Conservation (phyloP, 441 rosid genomes). For the Hura crepitans region DNA sequence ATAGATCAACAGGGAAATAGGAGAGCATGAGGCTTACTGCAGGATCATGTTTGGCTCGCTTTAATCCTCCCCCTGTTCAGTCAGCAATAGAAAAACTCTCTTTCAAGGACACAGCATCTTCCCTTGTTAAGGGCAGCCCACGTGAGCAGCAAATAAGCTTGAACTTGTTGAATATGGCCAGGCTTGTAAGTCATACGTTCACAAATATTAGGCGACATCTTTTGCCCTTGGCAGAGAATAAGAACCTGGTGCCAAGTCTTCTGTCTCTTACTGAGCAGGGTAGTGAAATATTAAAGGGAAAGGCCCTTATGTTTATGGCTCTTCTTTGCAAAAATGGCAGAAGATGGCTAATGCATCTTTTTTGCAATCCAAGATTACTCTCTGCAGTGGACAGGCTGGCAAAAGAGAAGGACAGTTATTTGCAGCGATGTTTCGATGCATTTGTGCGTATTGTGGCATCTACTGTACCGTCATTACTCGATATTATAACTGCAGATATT, state of each 20-base stretch:
- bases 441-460: slow-evolving; percentile 63
- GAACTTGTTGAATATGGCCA: slow-evolving; percentile 77
- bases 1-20: slow-evolving; percentile 80
- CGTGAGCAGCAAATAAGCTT: slow-evolving; percentile 92
- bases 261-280: slow-evolving; percentile 85
- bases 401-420: slow-evolving; percentile 78
- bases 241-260: slow-evolving; percentile 64
- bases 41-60: slow-evolving; percentile 93
- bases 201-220: slow-evolving; percentile 76
- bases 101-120: slow-evolving; percentile 70
- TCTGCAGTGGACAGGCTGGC: slow-evolving; percentile 79
- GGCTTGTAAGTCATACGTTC: slow-evolving; percentile 73
- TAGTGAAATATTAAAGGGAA: slow-evolving; percentile 74
- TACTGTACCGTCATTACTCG: slow-evolving; percentile 67
- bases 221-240: slow-evolving; percentile 69
- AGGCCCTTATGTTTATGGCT: slow-evolving; percentile 74
- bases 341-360: slow-evolving; percentile 81
- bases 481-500: slow-evolving; percentile 66
- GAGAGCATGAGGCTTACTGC: slow-evolving; percentile 93
- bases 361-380: slow-evolving; percentile 71
- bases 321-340: slow-evolving; percentile 79
- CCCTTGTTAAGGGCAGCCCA: slow-evolving; percentile 72
- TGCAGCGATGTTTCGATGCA: slow-evolving; percentile 72
- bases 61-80: slow-evolving; percentile 74
- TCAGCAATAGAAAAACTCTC: slow-evolving; percentile 66